Conservation (phyloP, 768 basidiomycete genomes). For the Kwoniella heveanensis region DNA sequence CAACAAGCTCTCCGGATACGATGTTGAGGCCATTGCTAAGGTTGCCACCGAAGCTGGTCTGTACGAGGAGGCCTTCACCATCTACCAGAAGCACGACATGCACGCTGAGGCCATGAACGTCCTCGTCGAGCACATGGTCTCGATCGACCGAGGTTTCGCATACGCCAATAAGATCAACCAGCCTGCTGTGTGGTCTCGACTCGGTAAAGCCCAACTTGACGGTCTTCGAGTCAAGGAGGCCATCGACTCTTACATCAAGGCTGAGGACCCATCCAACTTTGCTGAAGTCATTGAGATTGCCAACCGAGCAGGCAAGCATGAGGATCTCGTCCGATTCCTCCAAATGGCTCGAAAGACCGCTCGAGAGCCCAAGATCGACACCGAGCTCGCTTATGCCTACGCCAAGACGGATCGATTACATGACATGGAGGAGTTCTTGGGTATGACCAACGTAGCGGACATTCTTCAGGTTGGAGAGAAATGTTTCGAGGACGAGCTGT, state of each 20-base stretch:
- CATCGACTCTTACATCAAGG: constrained; percentile 98
- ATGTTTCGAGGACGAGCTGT: constrained; percentile 96
- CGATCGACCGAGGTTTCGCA: constrained; percentile 91
- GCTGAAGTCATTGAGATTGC: constrained; percentile 94
- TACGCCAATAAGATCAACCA: constrained; percentile 95
- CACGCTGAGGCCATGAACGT: constrained; percentile 96
- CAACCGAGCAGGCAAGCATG: constrained; percentile 84
- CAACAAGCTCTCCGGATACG: constrained; percentile 94
- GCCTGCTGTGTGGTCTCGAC: constrained; percentile 93
- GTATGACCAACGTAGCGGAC: constrained; percentile 98
- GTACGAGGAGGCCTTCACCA: constrained; percentile 92
- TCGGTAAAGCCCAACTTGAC: constrained; percentile 98
- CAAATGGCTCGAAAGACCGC: constrained; percentile 98
- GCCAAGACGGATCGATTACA: constrained; percentile 87
- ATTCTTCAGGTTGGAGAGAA: constrained; percentile 97
- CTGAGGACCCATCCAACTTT: constrained; percentile 91
- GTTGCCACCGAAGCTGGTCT: constrained; percentile 95
- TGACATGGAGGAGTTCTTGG: constrained; percentile 99
- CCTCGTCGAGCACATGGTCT: constrained; percentile 96
- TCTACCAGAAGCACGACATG: constrained; percentile 96
- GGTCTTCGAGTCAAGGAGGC: constrained; percentile 97
- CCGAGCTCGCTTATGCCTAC: constrained; percentile 95
- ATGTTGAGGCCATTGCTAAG: constrained; percentile 88
- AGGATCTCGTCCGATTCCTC: constrained; percentile 90
- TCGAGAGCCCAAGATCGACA: constrained; percentile 96